Evolutionary conservation across 345 rosid genomes (phyloP).

Genomic region (Dipteronia sinensis): DNA sequence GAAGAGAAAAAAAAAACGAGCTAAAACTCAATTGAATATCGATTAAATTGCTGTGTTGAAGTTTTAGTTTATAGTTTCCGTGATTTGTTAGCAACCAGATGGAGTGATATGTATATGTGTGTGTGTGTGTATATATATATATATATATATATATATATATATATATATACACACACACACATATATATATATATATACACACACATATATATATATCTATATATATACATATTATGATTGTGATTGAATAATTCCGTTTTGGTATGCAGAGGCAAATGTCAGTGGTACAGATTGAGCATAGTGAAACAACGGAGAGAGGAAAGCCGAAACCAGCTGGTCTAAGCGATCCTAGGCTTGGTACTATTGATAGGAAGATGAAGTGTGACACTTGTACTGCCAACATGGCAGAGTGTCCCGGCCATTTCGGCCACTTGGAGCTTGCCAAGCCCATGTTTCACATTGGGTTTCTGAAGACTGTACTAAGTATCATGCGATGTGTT

Average conservation of each 20-base stretch:
- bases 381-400: slow-evolving; percentile 92
- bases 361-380: slow-evolving; percentile 88
- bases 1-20: neutral
- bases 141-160: too few relatives aligned
- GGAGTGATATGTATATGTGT: neutral
- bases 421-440: slow-evolving; percentile 94
- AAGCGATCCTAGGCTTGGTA: slow-evolving; percentile 86
- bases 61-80: neutral
- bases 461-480: slow-evolving; percentile 90
- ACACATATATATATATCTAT: too few relatives aligned
- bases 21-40: neutral
- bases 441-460: slow-evolving; percentile 98
- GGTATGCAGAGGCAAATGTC: slow-evolving; percentile 92
- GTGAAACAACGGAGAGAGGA: slow-evolving; percentile 92
- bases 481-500: slow-evolving; percentile 85
- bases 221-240: neutral
- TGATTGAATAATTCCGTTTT: slow-evolving; percentile 13
- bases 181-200: too few relatives aligned
- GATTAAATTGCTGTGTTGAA: neutral
- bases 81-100: neutral
- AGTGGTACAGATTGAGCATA: slow-evolving; percentile 79
- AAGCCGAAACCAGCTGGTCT: slow-evolving; percentile 82
- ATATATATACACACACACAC: too few relatives aligned
- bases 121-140: too few relatives aligned
- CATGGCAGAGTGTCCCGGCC: slow-evolving; percentile 98